A percentile compares a stretch with the other conserved stretches of the same genome.
Evolutionary conservation across 1,284 basidiomycete species (phyloP).

Genomic region (Mycena citricolor): DNA sequence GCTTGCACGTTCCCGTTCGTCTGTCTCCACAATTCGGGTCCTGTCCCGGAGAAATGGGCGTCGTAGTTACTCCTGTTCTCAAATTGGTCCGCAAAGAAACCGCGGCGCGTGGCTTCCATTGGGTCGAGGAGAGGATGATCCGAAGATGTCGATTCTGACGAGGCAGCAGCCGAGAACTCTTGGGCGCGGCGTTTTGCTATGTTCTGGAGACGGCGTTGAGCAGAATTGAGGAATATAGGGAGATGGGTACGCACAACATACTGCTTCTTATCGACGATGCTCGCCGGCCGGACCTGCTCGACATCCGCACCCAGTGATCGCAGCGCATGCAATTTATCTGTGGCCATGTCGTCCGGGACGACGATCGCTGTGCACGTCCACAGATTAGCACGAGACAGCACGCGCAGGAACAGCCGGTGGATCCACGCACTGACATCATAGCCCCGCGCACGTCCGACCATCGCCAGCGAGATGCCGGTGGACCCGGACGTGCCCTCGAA

Average conservation of each 20-base stretch:
- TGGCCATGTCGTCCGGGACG: constrained; percentile 92
- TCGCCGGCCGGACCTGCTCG: constrained; percentile 82
- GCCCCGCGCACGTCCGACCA: constrained; percentile 84
- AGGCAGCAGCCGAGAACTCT: constrained; percentile 28
- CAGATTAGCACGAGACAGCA: constrained; percentile 4
- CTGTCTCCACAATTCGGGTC: constrained; percentile 95
- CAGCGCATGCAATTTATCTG: constrained; percentile 87
- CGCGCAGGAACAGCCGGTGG: neutral
- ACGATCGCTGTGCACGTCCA: constrained; percentile 75
- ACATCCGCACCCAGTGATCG: constrained; percentile 86
- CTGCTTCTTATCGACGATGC: constrained; percentile 92
- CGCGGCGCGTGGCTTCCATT: constrained; percentile 48
- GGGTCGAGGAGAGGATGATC: constrained; percentile 14
- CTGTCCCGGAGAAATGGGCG: constrained; percentile 89
- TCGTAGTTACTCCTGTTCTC: constrained; percentile 91
- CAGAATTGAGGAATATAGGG: neutral
- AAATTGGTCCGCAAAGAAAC: constrained; percentile 95
- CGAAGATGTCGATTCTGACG: constrained; percentile 35
- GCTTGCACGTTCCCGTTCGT: constrained; percentile 82
- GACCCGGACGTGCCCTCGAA: constrained; percentile 98
- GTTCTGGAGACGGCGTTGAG: constrained; percentile 74
- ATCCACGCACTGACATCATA: constrained; percentile 68
- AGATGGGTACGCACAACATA: constrained; percentile 51
- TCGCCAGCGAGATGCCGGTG: constrained; percentile 96
- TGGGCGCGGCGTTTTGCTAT: constrained; percentile 74